These are phyloP conservation scores for Ambrosia artemisiifolia DNA, from an alignment of 129 eudicot species.

Conservation along the genomic window DNA sequence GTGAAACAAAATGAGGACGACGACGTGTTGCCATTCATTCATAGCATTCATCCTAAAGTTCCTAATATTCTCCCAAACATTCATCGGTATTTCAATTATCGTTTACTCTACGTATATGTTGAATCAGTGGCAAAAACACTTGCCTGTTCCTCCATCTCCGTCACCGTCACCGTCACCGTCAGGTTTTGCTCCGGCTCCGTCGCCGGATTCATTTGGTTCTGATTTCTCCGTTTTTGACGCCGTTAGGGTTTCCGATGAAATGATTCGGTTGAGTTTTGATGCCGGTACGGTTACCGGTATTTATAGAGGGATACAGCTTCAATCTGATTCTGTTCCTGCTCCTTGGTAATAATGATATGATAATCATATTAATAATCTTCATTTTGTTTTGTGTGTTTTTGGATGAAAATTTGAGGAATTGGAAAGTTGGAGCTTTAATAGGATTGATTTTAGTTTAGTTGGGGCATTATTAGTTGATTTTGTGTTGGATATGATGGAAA, in stretches of 20 bases:
- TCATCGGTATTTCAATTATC: conserved; percentile 56
- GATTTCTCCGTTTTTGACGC: conserved; percentile 7
- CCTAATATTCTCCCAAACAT: conserved; percentile 61
- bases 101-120: conserved; percentile 68
- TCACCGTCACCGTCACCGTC: conserved; percentile 20
- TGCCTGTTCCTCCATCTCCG: conserved; percentile 26
- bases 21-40: conserved; percentile 65
- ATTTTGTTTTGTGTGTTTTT: background rate
- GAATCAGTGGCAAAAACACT: conserved; percentile 64
- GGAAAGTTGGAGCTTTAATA: too few relatives aligned
- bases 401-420: too few relatives aligned
- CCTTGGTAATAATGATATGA: conserved; percentile 50
- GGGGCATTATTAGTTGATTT: too few relatives aligned
- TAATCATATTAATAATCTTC: background rate
- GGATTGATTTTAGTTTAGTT: too few relatives aligned
- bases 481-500: too few relatives aligned
- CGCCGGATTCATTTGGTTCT: conserved; percentile 23
- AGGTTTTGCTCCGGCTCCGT: conserved; percentile 27
- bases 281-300: conserved; percentile 4
- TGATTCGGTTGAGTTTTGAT: conserved; percentile 7
- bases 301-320: conserved; percentile 18
- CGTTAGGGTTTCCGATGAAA: conserved; percentile 21
- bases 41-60: conserved; percentile 66
- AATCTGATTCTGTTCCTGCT: conserved; percentile 48
- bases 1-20: conserved; percentile 42